Conservation (phyloP, 345 rosid species). For the Eutrema heterophyllum region DNA sequence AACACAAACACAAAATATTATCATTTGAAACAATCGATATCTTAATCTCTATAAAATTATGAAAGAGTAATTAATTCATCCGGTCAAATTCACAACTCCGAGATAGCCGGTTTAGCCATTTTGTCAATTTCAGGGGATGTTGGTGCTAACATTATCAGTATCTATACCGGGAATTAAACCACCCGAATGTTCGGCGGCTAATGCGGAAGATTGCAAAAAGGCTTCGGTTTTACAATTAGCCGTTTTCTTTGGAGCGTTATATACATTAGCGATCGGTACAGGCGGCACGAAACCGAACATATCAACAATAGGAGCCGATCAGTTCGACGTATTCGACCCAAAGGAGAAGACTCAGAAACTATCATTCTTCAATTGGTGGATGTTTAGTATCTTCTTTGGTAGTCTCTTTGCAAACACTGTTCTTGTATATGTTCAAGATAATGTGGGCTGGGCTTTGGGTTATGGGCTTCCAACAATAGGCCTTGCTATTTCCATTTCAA, state of each 20-base stretch:
- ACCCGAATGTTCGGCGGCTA: conserved; percentile 40
- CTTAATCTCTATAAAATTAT: not conserved
- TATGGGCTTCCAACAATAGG: conserved; percentile 74
- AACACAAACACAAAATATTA: not conserved
- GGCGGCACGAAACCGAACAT: conserved; percentile 98
- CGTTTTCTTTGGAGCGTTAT: conserved; percentile 64
- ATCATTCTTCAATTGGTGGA: conserved; percentile 98
- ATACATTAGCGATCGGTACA: conserved; percentile 62
- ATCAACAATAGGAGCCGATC: conserved; percentile 85
- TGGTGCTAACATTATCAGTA: conserved; percentile 56
- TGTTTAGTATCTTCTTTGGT: conserved; percentile 86
- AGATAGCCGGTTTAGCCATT: not conserved
- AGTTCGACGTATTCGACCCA: conserved; percentile 73
- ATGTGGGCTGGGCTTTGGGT: conserved; percentile 77
- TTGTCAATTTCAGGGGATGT: conserved; percentile 57
- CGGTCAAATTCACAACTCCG: not conserved
- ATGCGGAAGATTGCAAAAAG: conserved; percentile 38
- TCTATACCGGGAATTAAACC: conserved; percentile 60
- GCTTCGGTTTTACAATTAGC: conserved; percentile 62
- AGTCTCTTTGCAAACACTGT: conserved; percentile 73
- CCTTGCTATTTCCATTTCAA: conserved; percentile 42
- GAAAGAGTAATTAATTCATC: not conserved
- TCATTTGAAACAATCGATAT: not conserved
- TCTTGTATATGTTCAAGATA: conserved; percentile 82
- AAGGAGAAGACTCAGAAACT: conserved; percentile 67